Conservation (phyloP, 345 rosid species). For the Orychophragmus violaceus region DNA sequence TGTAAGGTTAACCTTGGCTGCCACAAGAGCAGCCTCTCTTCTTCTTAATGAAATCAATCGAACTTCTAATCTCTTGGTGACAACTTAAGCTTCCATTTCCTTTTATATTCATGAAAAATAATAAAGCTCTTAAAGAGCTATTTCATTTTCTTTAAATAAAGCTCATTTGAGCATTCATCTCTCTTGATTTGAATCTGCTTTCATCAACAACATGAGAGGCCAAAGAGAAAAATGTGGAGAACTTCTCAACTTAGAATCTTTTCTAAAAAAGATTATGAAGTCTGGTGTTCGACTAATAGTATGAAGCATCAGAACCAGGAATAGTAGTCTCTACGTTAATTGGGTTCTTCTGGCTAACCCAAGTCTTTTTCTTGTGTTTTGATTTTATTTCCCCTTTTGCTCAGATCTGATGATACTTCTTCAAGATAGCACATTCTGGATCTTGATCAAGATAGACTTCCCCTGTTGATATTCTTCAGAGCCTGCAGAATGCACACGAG, state of each 20-base stretch:
- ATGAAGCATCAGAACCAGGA: constrained; percentile 8
- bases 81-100: too few species aligned
- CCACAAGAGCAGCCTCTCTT: too few species aligned
- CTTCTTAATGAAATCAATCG: too few species aligned
- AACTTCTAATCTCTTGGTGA: too few species aligned
- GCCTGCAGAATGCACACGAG: too few species aligned
- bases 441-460: neutral
- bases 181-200: too few species aligned
- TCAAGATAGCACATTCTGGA: neutral
- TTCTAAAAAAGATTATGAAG: neutral
- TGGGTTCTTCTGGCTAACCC: neutral
- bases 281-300: constrained; percentile 3
- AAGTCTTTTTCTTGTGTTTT: neutral
- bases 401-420: neutral
- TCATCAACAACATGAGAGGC: neutral
- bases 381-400: neutral
- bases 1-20: too few species aligned
- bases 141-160: too few species aligned
- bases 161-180: too few species aligned
- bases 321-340: neutral
- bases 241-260: neutral
- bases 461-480: neutral
- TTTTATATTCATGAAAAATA: too few species aligned
- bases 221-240: neutral
- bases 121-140: too few species aligned